Percentiles rank a stretch among this genome's conserved stretches.
Conservation (phyloP, 2,329 filamentous ascomycete species). For the Aspergillus tubingensis region DNA sequence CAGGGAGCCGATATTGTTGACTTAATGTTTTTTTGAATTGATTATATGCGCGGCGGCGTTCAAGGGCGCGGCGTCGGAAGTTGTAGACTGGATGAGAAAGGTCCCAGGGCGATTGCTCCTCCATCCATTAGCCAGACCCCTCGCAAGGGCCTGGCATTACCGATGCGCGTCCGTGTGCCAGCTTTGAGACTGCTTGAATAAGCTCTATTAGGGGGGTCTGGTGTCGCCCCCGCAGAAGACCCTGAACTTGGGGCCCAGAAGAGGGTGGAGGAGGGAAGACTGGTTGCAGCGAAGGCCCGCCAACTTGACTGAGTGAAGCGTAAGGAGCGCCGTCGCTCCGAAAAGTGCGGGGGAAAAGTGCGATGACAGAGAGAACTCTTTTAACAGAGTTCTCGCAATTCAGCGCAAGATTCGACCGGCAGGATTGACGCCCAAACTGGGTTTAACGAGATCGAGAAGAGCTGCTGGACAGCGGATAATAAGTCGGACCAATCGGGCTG, state of each 20-base stretch:
- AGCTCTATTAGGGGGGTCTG: slow-evolving; percentile 90
- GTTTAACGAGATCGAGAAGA: neutral
- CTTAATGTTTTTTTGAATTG: slow-evolving; percentile 2
- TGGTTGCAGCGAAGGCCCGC: slow-evolving; percentile 74
- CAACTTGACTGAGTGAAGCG: slow-evolving; percentile 77
- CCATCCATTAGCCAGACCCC: slow-evolving; percentile 47
- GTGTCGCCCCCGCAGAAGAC: slow-evolving; percentile 96
- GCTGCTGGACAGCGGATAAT: slow-evolving; percentile 1
- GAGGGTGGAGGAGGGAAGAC: slow-evolving; percentile 79
- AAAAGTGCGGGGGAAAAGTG: slow-evolving; percentile 30
- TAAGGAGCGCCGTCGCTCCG: slow-evolving; percentile 45
- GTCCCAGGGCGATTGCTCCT: slow-evolving; percentile 34
- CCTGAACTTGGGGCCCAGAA: slow-evolving; percentile 89
- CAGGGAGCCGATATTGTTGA: slow-evolving; percentile 2
- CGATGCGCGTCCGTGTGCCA: slow-evolving; percentile 40
- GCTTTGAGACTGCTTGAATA: slow-evolving; percentile 32
- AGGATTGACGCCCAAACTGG: slow-evolving; percentile 7
- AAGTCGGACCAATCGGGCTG: neutral
- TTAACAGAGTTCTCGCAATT: slow-evolving; percentile 18
- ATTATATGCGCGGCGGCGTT: slow-evolving; percentile 5
- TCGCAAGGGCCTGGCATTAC: slow-evolving; percentile 44
- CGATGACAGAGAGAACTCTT: slow-evolving; percentile 16
- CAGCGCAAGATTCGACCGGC: slow-evolving; percentile 17
- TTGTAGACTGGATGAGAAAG: slow-evolving; percentile 26
- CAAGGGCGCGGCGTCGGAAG: slow-evolving; percentile 24